phyloP scores from a whole-genome alignment of 1,139 yeast species.

The Blastobotrys proliferans region DNA sequence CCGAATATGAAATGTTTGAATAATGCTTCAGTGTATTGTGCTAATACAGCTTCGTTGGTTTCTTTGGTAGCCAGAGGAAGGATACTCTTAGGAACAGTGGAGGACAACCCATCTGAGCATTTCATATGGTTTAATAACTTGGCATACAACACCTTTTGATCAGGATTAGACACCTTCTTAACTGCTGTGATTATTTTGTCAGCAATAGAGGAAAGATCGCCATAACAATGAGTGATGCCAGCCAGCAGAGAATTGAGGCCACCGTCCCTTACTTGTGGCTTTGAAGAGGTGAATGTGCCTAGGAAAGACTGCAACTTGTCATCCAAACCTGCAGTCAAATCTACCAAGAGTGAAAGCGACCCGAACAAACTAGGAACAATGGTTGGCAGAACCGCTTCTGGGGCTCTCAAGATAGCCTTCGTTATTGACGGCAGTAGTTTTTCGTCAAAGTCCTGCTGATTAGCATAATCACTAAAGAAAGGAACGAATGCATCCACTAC shows the following conservation, averaged over 20 bases:
- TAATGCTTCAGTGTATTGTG: slow-evolving; percentile 48
- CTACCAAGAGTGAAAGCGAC: slow-evolving; percentile 37
- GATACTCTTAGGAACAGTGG: slow-evolving; percentile 43
- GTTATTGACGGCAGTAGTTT: slow-evolving; percentile 60
- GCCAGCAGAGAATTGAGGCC: slow-evolving; percentile 44
- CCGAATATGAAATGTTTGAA: slow-evolving; percentile 40
- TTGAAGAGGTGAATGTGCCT: slow-evolving; percentile 66
- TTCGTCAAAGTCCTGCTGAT: slow-evolving; percentile 41
- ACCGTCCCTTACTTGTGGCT: slow-evolving; percentile 55
- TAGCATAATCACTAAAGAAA: slow-evolving; percentile 44
- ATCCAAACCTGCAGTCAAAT: slow-evolving; percentile 41
- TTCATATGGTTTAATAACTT: slow-evolving; percentile 34
- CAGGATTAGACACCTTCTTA: slow-evolving; percentile 54
- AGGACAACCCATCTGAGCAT: slow-evolving; percentile 26
- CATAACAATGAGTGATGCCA: slow-evolving; percentile 21
- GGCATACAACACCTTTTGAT: slow-evolving; percentile 54
- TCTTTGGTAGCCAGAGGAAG: slow-evolving; percentile 61
- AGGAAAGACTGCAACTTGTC: slow-evolving; percentile 56
- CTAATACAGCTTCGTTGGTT: slow-evolving; percentile 63
- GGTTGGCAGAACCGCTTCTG: slow-evolving; percentile 62
- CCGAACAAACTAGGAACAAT: slow-evolving; percentile 49
- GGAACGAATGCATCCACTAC: slow-evolving; percentile 36
- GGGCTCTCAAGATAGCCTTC: slow-evolving; percentile 74
- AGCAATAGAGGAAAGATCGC: slow-evolving; percentile 35
- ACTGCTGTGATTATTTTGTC: slow-evolving; percentile 55